Evolutionary conservation across 2,329 filamentous ascomycete genomes (phyloP).

Genomic region (Penicillium verrucosum): DNA sequence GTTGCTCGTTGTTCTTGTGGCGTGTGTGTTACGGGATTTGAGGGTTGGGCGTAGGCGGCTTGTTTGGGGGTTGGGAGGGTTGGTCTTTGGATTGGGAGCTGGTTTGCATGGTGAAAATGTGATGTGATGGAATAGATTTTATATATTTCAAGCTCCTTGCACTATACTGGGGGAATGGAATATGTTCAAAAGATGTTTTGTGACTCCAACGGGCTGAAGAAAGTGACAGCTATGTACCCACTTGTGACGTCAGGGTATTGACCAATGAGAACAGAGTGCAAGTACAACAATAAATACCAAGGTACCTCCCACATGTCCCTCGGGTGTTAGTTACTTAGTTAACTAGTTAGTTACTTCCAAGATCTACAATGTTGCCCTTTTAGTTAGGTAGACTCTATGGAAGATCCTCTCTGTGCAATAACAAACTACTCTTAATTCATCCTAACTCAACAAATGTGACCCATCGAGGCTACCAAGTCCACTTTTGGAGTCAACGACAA

Average conservation of each 20-base stretch:
- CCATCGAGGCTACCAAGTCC: background rate
- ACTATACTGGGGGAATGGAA: background rate
- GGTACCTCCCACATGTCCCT: no score
- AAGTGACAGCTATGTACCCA: background rate
- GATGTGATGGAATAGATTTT: background rate
- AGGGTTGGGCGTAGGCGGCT: constrained; percentile 32
- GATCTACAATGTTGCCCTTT: background rate
- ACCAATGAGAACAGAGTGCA: background rate
- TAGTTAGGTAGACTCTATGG: background rate
- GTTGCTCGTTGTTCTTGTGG: constrained; percentile 25
- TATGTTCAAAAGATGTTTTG: background rate
- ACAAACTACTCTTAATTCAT: background rate
- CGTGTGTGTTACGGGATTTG: constrained; percentile 34
- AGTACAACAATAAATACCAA: background rate
- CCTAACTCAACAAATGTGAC: background rate
- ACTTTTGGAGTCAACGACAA: background rate
- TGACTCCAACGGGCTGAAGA: background rate
- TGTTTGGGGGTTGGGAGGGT: constrained; percentile 35
- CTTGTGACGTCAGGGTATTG: background rate
- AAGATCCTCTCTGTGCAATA: background rate
- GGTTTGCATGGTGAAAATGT: constrained; percentile 12
- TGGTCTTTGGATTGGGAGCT: constrained; percentile 14
- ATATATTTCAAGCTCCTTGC: background rate
- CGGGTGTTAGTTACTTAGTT: no score
- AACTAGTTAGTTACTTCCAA: no score